A percentile compares a stretch with the other conserved stretches of the same genome.
phyloP scores from a whole-genome alignment of 805 yeast species.

The Candida wancherniae region DNA sequence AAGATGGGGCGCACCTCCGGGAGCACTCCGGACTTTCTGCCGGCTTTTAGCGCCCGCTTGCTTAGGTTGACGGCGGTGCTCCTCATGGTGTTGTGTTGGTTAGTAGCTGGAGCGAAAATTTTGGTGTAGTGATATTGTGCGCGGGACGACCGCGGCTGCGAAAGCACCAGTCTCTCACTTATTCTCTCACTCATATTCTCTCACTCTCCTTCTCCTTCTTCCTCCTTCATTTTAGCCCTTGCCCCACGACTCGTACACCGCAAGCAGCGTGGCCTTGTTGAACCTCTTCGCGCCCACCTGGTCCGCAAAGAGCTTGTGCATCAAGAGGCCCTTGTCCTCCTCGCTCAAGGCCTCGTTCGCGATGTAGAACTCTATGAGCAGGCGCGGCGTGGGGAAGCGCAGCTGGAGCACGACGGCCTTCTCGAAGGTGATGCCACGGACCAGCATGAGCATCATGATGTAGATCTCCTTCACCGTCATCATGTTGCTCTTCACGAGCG shows the following conservation, averaged over 20 bases:
- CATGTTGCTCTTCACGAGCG: constrained; percentile 65
- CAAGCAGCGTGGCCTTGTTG: constrained; percentile 47
- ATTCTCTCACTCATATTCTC: not conserved
- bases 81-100: constrained; percentile 8
- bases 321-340: constrained; percentile 25
- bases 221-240: constrained; percentile 1
- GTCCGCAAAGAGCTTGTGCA: constrained; percentile 27
- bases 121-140: constrained; percentile 1
- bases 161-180: not conserved
- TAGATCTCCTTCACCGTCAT: constrained; percentile 73
- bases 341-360: constrained; percentile 17
- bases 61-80: constrained; percentile 33
- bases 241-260: constrained; percentile 58
- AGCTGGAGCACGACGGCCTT: constrained; percentile 77
- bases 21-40: constrained; percentile 74
- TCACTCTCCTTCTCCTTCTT: not conserved
- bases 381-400: constrained; percentile 63
- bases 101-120: constrained; percentile 1
- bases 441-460: constrained; percentile 69
- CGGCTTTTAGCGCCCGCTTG: constrained; percentile 46
- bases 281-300: constrained; percentile 51
- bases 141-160: not conserved
- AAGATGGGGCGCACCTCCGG: constrained; percentile 76
- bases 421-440: constrained; percentile 77
- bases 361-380: constrained; percentile 48